phyloP scores from a whole-genome alignment of 805 yeast species.

The Yamadazyma laniorum region DNA sequence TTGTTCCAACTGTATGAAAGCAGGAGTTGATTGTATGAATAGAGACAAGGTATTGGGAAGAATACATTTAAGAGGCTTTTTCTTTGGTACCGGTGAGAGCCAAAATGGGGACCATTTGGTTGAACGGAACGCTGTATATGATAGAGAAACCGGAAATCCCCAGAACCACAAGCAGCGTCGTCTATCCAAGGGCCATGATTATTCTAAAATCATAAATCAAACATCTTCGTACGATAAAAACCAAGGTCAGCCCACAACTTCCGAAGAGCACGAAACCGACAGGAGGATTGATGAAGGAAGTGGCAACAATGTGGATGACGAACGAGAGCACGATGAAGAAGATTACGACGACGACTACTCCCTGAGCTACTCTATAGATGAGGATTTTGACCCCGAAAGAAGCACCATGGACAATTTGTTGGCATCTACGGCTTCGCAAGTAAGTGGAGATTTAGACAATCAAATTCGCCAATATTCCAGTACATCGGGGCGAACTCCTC shows the following conservation, averaged over 20 bases:
- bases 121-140: neutral
- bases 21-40: constrained; percentile 26
- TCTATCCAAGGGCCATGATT: neutral
- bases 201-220: neutral
- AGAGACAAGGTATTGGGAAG: constrained; percentile 12
- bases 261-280: neutral
- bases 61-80: constrained; percentile 8
- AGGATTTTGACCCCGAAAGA: constrained; percentile 1
- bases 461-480: constrained; percentile 10
- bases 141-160: neutral
- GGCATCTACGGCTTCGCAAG: constrained; percentile 2
- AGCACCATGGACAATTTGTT: constrained; percentile 9
- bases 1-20: constrained; percentile 24
- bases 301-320: neutral
- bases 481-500: constrained; percentile 4
- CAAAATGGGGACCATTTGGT: constrained; percentile 1
- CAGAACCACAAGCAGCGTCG: neutral
- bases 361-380: constrained; percentile 2
- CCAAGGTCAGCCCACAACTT: neutral
- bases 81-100: constrained; percentile 5
- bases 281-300: neutral
- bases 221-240: neutral
- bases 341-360: neutral
- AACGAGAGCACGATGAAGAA: neutral
- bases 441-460: constrained; percentile 12